These are phyloP conservation scores for Apiotrichum laibachii DNA, from an alignment of 1,284 basidiomycete species.

Conservation along the genomic window DNA sequence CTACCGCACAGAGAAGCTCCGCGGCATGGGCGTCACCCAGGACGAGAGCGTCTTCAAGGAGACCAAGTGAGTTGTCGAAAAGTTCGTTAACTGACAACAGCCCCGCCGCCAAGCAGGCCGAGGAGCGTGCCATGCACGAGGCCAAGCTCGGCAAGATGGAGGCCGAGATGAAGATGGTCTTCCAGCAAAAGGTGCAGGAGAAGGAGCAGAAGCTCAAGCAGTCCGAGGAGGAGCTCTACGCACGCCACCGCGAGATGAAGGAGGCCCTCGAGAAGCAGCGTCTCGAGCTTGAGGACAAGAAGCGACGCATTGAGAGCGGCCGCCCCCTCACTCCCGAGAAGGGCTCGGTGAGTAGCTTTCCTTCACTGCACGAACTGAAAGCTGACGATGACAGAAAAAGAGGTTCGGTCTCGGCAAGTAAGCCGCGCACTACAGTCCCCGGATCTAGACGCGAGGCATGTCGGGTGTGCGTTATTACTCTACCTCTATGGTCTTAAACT, in stretches of 20 bases:
- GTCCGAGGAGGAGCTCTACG: conserved; percentile 95
- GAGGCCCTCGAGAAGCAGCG: conserved; percentile 97
- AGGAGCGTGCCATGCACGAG: conserved; percentile 88
- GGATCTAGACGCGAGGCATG: conserved; percentile 1
- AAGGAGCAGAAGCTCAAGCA: conserved; percentile 98
- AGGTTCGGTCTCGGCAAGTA: conserved; percentile 50
- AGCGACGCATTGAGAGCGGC: conserved; percentile 90
- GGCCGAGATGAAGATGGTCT: conserved; percentile 99
- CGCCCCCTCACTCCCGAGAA: conserved; percentile 94
- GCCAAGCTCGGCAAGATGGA: conserved; percentile 98
- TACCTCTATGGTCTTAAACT: conserved; percentile 1
- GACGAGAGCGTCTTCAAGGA: conserved; percentile 97
- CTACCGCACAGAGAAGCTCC: conserved; percentile 89
- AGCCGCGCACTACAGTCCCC: neutral
- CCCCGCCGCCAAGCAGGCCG: conserved; percentile 89
- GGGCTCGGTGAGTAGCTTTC: conserved; percentile 48
- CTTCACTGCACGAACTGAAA: too few species aligned
- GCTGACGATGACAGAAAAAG: conserved; percentile 37
- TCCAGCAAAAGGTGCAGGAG: conserved; percentile 98
- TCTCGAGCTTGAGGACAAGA: conserved; percentile 94
- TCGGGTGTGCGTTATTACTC: neutral
- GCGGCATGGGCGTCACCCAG: conserved; percentile 93
- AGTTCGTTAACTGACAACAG: conserved; percentile 52
- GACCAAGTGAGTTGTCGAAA: conserved; percentile 73
- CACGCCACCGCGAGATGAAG: conserved; percentile 97